A percentile compares a stretch with the other conserved stretches of the same genome.
Conservation (phyloP, 1,139 yeast genomes). For the Protomyces inouyei region DNA sequence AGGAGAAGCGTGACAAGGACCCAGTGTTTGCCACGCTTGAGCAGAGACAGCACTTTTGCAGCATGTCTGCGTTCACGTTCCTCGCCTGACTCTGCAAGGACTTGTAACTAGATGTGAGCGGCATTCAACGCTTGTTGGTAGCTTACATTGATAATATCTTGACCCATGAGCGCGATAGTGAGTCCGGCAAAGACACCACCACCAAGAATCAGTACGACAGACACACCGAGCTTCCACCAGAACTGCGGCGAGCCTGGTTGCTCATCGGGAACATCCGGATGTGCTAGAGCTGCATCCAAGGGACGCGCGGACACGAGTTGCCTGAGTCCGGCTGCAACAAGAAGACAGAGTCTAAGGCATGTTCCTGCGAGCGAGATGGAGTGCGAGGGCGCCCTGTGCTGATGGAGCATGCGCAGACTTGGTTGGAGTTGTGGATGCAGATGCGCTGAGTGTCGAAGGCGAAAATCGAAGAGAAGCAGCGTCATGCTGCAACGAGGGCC, state of each 20-base stretch:
- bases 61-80: constrained; percentile 63
- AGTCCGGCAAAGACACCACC: constrained; percentile 97
- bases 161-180: constrained; percentile 94
- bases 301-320: background rate
- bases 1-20: constrained; percentile 84
- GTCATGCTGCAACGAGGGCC: too few relatives aligned
- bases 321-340: background rate
- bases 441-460: too few relatives aligned
- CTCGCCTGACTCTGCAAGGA: constrained; percentile 48
- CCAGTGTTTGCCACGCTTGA: constrained; percentile 92
- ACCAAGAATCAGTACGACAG: constrained; percentile 65
- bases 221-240: constrained; percentile 54
- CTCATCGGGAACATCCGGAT: constrained; percentile 11
- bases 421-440: background rate
- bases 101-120: constrained; percentile 38
- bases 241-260: constrained; percentile 36
- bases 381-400: background rate
- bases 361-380: background rate
- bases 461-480: too few relatives aligned
- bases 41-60: constrained; percentile 62
- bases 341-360: background rate
- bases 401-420: background rate
- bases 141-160: constrained; percentile 52
- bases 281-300: background rate
- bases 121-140: background rate